phyloP scores from a whole-genome alignment of 306 rosid genomes.

The Lupinus albus region DNA sequence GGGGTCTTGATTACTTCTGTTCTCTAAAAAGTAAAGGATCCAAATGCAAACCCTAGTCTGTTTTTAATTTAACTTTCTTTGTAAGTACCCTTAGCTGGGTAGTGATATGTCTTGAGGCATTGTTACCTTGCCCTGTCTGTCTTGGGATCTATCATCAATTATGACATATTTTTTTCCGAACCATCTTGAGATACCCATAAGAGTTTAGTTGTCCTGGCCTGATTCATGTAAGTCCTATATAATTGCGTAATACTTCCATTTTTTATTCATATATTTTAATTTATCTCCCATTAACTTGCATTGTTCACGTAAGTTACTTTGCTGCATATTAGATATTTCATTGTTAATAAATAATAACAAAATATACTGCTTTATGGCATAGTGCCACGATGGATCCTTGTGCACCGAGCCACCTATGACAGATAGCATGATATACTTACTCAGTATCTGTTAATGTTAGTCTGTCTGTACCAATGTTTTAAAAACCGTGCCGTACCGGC shows the following conservation, averaged over 20 bases:
- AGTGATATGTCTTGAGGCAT: neutral
- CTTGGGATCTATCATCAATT: neutral
- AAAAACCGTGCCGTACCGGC: too few species aligned
- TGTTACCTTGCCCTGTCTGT: slow-evolving; percentile 6
- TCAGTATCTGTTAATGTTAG: neutral
- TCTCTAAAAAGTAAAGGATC: neutral
- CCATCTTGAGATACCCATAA: neutral
- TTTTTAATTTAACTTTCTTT: neutral
- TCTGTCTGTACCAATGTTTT: neutral
- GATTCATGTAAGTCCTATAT: neutral
- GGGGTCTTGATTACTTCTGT: neutral
- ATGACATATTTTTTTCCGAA: neutral
- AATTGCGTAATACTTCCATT: neutral
- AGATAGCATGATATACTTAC: neutral
- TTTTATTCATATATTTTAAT: neutral
- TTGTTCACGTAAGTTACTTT: neutral
- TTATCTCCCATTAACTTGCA: neutral
- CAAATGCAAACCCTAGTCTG: neutral
- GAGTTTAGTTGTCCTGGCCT: neutral
- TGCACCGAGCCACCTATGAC: too few species aligned
- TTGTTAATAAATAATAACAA: neutral
- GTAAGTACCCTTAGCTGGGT: slow-evolving; percentile 1
- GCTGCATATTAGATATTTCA: neutral
- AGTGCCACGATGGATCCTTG: neutral
- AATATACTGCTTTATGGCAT: neutral